Base-by-base conservation (phyloP, 2,329 filamentous ascomycete species). In the Westerdykella sp. region DNA sequence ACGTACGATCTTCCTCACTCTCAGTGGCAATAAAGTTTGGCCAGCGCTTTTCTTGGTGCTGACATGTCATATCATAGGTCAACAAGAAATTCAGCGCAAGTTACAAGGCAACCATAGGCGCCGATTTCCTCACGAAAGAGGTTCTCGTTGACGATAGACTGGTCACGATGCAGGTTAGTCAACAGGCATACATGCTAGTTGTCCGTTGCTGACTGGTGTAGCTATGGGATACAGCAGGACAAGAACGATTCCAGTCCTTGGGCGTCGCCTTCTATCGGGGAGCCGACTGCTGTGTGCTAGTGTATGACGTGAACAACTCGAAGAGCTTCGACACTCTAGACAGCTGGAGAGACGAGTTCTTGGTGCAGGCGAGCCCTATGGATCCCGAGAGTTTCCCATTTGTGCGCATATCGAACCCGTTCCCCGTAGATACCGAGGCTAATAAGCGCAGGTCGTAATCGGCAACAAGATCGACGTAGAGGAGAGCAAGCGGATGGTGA, bases 1-100 rank as follows among this genome's bases (percentile, higher is more conserved):
- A 97, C 87, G 93, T 97, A 82, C 69, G 86, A 60, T 44, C 38
- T 5, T 41, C 25, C 46, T 40, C 31, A 41, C 42, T 31, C 31
- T 39, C 41, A 32, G 22, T 38, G 18, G 23, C 15, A 16, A 34
- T 15, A 12, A n/a, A 16, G 6, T 15, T 15, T 25, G 21, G 23
- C 21, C 34, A 12, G 15, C 16, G 23, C 9, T 28, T 14, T 30
- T 16, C 31, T 25, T 15, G 30, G 36, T 39, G 34, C 28, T 45
- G 34, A 42, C 37, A 45, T 39, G 23, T 37, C 18, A 16, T 15
- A 15, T 13, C 25, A 15, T 56, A 97, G 91, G 91, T 98, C 80
- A 98, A 98, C 78, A 98, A 98, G 76, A 97, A 98, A 71, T 98
- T 98, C 77, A 96, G 90, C 69, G 91, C 90, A 56, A 96, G 90